phyloP scores from a whole-genome alignment of 192 early-diverging fungal species.

The Funneliformis mosseae region DNA sequence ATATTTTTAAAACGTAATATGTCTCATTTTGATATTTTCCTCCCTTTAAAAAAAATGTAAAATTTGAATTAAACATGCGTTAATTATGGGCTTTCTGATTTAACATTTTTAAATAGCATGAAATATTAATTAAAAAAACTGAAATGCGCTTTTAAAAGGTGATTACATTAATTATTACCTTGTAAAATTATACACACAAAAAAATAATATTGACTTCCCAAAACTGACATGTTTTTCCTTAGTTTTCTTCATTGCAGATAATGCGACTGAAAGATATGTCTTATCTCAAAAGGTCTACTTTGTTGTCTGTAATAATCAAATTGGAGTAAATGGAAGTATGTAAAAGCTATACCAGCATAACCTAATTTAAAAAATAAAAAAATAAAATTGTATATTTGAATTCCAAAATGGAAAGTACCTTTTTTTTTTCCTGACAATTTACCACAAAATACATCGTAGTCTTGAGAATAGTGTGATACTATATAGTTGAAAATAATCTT shows the following conservation, averaged over 20 bases:
- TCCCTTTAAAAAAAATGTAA: neutral
- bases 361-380: neutral
- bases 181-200: no score
- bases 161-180: no score
- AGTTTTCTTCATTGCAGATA: neutral
- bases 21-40: neutral
- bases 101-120: no score
- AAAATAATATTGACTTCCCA: neutral
- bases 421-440: neutral
- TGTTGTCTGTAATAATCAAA: neutral
- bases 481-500: neutral
- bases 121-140: no score
- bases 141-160: no score
- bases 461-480: neutral
- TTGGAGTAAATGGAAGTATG: neutral
- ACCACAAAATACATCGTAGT: neutral
- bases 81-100: no score
- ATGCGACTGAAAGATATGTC: neutral
- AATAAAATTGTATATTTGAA: no score
- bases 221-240: neutral
- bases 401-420: no score
- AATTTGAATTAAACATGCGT: no score
- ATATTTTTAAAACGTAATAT: slow-evolving; percentile 2
- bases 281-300: neutral
- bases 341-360: neutral